Conservation (phyloP, 306 rosid genomes). For the Rosa multiflora region DNA sequence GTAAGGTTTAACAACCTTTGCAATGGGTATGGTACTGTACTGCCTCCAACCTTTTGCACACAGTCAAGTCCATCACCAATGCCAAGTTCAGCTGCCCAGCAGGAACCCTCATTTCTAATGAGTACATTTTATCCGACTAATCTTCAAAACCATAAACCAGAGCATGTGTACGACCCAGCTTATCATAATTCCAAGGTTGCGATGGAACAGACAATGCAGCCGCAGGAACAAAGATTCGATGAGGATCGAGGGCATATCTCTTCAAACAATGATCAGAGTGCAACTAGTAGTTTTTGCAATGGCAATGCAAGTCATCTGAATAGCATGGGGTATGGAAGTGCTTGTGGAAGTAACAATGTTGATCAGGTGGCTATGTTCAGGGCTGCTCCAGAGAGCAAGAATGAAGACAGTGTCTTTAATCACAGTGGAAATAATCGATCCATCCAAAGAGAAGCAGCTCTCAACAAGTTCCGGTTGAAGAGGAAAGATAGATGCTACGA, state of each 20-base stretch:
- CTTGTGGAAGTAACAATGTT: slow-evolving; percentile 68
- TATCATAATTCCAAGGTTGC: slow-evolving; percentile 36
- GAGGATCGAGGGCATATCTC: slow-evolving; percentile 68
- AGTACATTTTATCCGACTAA: slow-evolving; percentile 54
- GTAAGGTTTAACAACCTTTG: slow-evolving; percentile 47
- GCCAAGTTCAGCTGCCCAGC: slow-evolving; percentile 43
- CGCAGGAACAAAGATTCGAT: slow-evolving; percentile 52
- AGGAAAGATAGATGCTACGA: slow-evolving; percentile 94
- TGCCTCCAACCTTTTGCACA: slow-evolving; percentile 50
- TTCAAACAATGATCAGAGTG: slow-evolving; percentile 68
- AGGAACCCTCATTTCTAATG: slow-evolving; percentile 50
- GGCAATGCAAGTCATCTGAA: slow-evolving; percentile 56
- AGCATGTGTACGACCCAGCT: slow-evolving; percentile 38
- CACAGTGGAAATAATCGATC: slow-evolving; percentile 50
- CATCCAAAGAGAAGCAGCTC: slow-evolving; percentile 78
- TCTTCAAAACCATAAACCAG: slow-evolving; percentile 43
- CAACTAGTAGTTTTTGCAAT: slow-evolving; percentile 64
- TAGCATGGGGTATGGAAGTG: slow-evolving; percentile 71
- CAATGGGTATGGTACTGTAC: slow-evolving; percentile 49
- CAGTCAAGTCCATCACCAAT: slow-evolving; percentile 51
- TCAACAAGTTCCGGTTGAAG: slow-evolving; percentile 84
- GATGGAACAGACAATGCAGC: slow-evolving; percentile 33
- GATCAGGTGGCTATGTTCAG: slow-evolving; percentile 47
- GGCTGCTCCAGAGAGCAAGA: slow-evolving; percentile 56
- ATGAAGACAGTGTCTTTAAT: slow-evolving; percentile 49